Conservation (phyloP, 176 grass and related monocot species). For the Aegilops umbellulata region DNA sequence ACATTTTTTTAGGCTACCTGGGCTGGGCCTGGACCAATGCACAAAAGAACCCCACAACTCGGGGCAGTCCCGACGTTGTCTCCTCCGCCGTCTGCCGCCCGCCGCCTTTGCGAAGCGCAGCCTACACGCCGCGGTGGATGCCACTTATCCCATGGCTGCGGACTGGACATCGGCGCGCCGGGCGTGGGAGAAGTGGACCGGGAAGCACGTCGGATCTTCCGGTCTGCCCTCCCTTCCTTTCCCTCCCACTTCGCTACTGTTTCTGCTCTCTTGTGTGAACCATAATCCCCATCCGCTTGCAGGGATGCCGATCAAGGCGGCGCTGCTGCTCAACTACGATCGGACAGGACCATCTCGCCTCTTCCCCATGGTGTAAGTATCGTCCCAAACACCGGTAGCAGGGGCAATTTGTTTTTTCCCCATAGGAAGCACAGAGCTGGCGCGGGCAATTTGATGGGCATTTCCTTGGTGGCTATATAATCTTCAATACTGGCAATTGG, state of each 20-base stretch:
- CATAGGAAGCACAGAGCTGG: too few relatives aligned
- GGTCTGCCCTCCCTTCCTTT: constrained; percentile 27
- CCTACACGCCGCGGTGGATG: not conserved
- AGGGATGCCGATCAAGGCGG: constrained; percentile 68
- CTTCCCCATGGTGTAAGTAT: constrained; percentile 62
- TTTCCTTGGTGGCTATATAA: not conserved
- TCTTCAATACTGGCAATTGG: not conserved
- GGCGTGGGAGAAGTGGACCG: constrained; percentile 82
- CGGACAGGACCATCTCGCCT: constrained; percentile 60
- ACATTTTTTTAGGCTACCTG: too few relatives aligned
- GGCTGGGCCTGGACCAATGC: too few relatives aligned
- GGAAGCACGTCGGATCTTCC: constrained; percentile 53
- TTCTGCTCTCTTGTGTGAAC: not conserved
- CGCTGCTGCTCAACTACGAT: constrained; percentile 84
- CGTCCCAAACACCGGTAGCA: not conserved
- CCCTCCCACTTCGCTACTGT: not conserved
- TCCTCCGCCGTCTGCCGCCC: not conserved
- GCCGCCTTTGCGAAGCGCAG: not conserved
- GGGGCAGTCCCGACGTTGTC: too few relatives aligned
- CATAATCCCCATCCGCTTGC: not conserved
- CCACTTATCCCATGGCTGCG: constrained; percentile 37
- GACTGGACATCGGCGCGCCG: constrained; percentile 68
- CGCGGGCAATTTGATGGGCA: not conserved
- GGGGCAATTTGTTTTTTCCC: not conserved
- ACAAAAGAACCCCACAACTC: too few relatives aligned